phyloP scores from a whole-genome alignment of 2,329 filamentous ascomycete species.

The Aspergillus sp. region DNA sequence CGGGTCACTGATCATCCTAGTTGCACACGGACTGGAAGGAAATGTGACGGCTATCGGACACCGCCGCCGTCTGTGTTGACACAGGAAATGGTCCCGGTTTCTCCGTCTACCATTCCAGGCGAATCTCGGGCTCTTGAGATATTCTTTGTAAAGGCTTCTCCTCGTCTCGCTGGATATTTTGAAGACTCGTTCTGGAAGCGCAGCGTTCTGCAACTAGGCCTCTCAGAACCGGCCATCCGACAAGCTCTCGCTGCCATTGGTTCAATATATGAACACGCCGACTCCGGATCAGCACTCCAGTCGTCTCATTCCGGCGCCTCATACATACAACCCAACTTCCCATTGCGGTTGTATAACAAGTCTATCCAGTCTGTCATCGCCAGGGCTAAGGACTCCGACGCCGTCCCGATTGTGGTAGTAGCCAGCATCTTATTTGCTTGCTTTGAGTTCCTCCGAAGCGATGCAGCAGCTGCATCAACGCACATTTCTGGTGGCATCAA shows the following conservation, averaged over 20 bases:
- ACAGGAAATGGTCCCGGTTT: slow-evolving; percentile 1
- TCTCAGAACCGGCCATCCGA: slow-evolving; percentile 59
- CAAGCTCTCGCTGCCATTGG: slow-evolving; percentile 66
- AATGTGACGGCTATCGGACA: slow-evolving; percentile 14
- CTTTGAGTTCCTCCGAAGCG: slow-evolving; percentile 50
- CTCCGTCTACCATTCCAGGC: neutral
- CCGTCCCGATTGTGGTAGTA: slow-evolving; percentile 48
- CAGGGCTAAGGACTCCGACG: slow-evolving; percentile 45
- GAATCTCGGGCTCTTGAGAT: slow-evolving; percentile 29
- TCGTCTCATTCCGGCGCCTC: slow-evolving; percentile 1
- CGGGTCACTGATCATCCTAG: neutral
- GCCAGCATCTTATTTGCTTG: slow-evolving; percentile 64
- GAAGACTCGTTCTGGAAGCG: slow-evolving; percentile 64
- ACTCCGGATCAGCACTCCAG: slow-evolving; percentile 39
- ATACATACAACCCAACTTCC: neutral
- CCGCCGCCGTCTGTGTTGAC: neutral
- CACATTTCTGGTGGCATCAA: slow-evolving; percentile 17
- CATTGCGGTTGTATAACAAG: slow-evolving; percentile 13
- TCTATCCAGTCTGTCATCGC: slow-evolving; percentile 13
- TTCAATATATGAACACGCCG: slow-evolving; percentile 59
- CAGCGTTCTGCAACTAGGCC: slow-evolving; percentile 62
- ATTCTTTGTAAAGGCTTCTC: slow-evolving; percentile 56
- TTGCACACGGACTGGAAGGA: slow-evolving; percentile 10
- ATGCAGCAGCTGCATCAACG: slow-evolving; percentile 23
- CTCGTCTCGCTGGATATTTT: slow-evolving; percentile 65